These are phyloP conservation scores for Plantago lanceolata DNA, from an alignment of 305 asterid genomes.

Conservation along the genomic window DNA sequence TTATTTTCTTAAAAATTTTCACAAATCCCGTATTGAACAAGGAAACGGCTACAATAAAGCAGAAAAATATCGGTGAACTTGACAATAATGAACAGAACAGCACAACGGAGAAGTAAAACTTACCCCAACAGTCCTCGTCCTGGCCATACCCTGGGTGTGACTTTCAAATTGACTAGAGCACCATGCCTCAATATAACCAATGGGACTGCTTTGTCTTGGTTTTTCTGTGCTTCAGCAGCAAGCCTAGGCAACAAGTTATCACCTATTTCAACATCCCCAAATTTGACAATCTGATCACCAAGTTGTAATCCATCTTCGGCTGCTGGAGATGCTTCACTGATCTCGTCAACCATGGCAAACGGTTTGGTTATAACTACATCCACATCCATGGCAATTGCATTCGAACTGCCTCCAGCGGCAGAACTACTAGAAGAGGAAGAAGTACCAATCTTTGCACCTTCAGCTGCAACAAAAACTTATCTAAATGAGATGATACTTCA, in stretches of 20 bases:
- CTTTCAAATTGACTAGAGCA: constrained; percentile 41
- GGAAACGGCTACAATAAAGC: neutral
- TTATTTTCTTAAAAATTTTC: neutral
- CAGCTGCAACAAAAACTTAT: constrained; percentile 33
- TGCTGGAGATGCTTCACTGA: constrained; percentile 83
- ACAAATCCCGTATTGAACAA: neutral
- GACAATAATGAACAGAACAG: neutral
- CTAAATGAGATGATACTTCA: neutral
- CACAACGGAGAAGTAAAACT: constrained; percentile 9
- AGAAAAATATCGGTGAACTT: neutral
- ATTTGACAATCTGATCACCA: constrained; percentile 89
- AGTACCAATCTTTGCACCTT: constrained; percentile 31
- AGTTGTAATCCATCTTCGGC: constrained; percentile 94
- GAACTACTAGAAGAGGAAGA: constrained; percentile 30
- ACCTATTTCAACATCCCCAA: constrained; percentile 72
- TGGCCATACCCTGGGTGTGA: constrained; percentile 81
- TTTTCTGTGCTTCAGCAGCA: constrained; percentile 70
- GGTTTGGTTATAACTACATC: constrained; percentile 58
- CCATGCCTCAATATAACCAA: constrained; percentile 80
- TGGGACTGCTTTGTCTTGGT: constrained; percentile 51
- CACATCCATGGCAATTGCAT: constrained; percentile 50
- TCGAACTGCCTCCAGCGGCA: constrained; percentile 30
- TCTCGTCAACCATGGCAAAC: constrained; percentile 85
- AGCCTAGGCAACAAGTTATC: constrained; percentile 65
- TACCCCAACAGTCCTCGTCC: constrained; percentile 95